These are phyloP conservation scores for Cryptococcus sp. DNA, from an alignment of 1,284 basidiomycete genomes.

Conservation along the genomic window DNA sequence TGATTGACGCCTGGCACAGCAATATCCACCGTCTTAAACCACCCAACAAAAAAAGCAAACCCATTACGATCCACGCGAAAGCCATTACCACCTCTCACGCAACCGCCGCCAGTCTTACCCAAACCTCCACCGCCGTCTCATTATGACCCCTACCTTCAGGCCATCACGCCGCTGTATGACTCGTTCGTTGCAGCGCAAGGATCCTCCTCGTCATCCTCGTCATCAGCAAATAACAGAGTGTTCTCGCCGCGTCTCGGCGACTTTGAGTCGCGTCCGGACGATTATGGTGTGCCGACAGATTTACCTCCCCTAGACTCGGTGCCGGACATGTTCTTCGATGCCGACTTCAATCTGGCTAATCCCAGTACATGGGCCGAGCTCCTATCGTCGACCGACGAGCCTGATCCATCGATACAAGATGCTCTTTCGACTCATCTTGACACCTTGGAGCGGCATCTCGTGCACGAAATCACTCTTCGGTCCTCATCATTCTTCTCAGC, in stretches of 20 bases:
- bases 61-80: conserved; percentile 79
- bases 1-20: conserved; percentile 48
- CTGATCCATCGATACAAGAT: conserved; percentile 74
- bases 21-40: conserved; percentile 77
- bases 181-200: conserved; percentile 43
- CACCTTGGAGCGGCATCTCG: conserved; percentile 90
- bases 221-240: conserved; percentile 10
- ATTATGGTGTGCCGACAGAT: conserved; percentile 40
- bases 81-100: conserved; percentile 65
- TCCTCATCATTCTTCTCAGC: conserved; percentile 96
- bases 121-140: conserved; percentile 60
- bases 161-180: conserved; percentile 75
- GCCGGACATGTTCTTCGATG: conserved; percentile 76
- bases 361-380: conserved; percentile 79
- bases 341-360: conserved; percentile 79
- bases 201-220: conserved; percentile 23
- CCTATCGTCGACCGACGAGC: conserved; percentile 49
- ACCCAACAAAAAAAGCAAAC: conserved; percentile 77
- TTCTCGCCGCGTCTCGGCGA: conserved; percentile 11
- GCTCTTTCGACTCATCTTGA: conserved; percentile 91
- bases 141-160: conserved; percentile 77
- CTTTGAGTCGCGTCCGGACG: conserved; percentile 16
- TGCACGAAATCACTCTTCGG: conserved; percentile 86
- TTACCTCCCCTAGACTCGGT: conserved; percentile 75
- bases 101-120: conserved; percentile 66